Conservation (phyloP, 805 yeast species). For the Komagataella pastoris region DNA sequence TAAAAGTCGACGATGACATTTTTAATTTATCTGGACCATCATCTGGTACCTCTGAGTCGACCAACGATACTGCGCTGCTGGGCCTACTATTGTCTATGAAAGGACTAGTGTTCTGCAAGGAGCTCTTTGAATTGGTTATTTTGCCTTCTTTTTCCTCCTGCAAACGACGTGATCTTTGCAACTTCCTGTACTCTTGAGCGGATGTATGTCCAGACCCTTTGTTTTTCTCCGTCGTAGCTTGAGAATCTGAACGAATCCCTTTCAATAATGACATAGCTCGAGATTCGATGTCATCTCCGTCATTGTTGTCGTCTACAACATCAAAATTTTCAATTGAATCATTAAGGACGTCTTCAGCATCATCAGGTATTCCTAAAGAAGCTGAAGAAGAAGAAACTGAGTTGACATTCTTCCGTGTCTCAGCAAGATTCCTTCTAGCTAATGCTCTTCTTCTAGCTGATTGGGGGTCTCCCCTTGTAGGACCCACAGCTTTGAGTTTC, state of each 20-base stretch:
- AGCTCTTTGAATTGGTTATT: not conserved
- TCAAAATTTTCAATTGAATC: not conserved
- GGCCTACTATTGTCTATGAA: not conserved
- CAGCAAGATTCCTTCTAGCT: constrained; percentile 43
- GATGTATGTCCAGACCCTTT: constrained; percentile 20
- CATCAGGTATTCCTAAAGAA: not conserved
- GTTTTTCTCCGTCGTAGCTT: constrained; percentile 8
- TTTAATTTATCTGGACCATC: not conserved
- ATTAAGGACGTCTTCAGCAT: constrained; percentile 1
- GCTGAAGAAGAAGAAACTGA: constrained; percentile 2
- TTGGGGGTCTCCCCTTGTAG: constrained; percentile 61
- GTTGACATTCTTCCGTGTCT: constrained; percentile 6
- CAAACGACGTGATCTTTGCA: constrained; percentile 14
- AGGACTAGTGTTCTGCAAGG: not conserved
- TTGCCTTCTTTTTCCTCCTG: constrained; percentile 10
- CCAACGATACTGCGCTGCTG: not conserved
- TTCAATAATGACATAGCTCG: constrained; percentile 53
- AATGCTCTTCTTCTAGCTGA: constrained; percentile 73
- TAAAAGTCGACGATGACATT: not conserved
- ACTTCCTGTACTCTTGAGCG: constrained; percentile 29
- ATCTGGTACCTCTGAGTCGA: not conserved
- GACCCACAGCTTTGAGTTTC: constrained; percentile 77
- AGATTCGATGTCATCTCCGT: constrained; percentile 29
- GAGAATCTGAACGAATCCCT: constrained; percentile 33
- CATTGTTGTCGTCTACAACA: constrained; percentile 9